Evolutionary conservation across 164 flowering plant species (phyloP).

Genomic region (Hamamelis virginiana): DNA sequence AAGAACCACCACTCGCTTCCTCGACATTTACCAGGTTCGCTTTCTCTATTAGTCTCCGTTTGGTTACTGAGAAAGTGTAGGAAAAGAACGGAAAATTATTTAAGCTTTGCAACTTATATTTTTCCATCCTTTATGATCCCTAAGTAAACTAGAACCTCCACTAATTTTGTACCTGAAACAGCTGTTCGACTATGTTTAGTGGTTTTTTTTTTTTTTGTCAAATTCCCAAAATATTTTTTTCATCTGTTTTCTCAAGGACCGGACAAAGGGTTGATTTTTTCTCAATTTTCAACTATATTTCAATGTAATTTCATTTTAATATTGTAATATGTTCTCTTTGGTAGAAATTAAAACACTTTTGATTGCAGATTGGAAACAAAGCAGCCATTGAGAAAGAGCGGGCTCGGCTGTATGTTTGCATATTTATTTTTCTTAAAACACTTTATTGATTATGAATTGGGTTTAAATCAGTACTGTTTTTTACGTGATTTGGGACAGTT

Average conservation of each 20-base stretch:
- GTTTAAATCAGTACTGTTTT: conserved; percentile 2
- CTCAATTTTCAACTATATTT: too few species aligned
- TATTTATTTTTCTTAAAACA: background rate
- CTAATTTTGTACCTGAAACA: too few species aligned
- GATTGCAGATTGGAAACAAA: conserved; percentile 63
- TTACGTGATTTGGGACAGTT: conserved; percentile 65
- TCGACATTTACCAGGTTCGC: conserved; percentile 72
- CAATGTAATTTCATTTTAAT: too few species aligned
- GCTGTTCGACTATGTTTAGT: too few species aligned
- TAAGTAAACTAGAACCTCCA: too few species aligned
- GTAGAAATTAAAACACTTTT: background rate
- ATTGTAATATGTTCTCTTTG: too few species aligned
- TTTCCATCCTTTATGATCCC: too few species aligned
- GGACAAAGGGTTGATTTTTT: too few species aligned
- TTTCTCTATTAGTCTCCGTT: background rate
- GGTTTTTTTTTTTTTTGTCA: too few species aligned
- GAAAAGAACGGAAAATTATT: background rate
- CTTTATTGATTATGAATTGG: background rate
- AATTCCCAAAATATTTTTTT: background rate
- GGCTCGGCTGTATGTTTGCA: conserved; percentile 67
- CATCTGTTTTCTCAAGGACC: background rate
- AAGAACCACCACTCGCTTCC: conserved; percentile 57
- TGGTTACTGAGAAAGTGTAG: background rate
- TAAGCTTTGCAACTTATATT: too few species aligned
- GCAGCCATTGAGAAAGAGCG: conserved; percentile 78